Conservation (phyloP, 441 rosid species). For the Euphorbia celastroides region DNA sequence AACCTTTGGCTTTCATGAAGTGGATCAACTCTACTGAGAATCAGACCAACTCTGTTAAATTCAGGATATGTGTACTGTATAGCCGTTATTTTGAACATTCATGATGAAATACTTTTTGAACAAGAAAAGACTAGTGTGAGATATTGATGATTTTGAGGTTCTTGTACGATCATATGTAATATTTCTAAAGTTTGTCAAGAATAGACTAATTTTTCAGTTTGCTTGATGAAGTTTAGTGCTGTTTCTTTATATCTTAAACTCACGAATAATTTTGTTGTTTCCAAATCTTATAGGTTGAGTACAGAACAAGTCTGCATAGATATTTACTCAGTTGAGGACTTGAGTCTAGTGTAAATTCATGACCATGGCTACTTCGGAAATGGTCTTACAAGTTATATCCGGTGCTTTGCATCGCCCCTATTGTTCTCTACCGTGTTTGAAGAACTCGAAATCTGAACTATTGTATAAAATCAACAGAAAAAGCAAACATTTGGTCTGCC, state of each 20-base stretch:
- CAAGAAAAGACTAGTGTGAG: too few relatives aligned
- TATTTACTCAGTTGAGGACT: neutral
- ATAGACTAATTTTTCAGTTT: too few relatives aligned
- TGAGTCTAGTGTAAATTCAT: neutral
- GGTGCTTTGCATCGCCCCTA: slow-evolving; percentile 27
- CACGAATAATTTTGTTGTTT: neutral
- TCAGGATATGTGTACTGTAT: too few relatives aligned
- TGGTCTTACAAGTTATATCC: slow-evolving; percentile 28
- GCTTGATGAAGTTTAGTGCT: neutral
- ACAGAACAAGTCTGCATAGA: neutral
- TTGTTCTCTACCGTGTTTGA: slow-evolving; percentile 20
- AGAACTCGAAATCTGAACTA: slow-evolving; percentile 23
- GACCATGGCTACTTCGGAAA: slow-evolving; percentile 41
- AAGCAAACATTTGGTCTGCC: slow-evolving; percentile 19
- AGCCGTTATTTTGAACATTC: too few relatives aligned
- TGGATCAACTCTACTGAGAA: neutral
- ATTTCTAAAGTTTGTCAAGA: too few relatives aligned
- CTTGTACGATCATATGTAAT: too few relatives aligned
- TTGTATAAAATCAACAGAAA: slow-evolving; percentile 20
- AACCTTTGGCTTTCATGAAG: neutral
- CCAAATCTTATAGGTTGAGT: neutral
- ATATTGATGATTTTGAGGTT: too few relatives aligned
- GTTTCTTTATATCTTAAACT: neutral
- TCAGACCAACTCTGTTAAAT: neutral
- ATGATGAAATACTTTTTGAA: too few relatives aligned